Evolutionary conservation across 495 filamentous ascomycete species (phyloP).

Genomic region (Neurospora sp.): DNA sequence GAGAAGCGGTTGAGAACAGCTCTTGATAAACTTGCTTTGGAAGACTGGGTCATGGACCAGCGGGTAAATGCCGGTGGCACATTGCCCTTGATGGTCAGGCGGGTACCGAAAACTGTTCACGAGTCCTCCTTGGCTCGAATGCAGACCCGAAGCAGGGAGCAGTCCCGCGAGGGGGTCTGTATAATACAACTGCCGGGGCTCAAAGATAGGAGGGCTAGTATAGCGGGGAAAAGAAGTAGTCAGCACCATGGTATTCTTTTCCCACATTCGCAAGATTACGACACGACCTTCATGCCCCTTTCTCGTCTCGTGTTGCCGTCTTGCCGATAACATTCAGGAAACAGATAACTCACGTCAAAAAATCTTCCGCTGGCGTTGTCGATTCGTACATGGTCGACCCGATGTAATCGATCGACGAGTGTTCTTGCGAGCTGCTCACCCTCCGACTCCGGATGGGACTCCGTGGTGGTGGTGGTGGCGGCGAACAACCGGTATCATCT

Average conservation of each 20-base stretch:
- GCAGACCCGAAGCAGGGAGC: neutral
- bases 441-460: neutral
- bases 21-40: neutral
- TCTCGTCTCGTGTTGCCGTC: neutral
- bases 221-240: neutral
- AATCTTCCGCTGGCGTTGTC: neutral
- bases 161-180: neutral
- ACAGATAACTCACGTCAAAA: neutral
- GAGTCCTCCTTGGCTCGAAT: neutral
- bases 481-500: slow-evolving; percentile 1
- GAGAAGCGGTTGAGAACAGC: neutral
- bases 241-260: neutral
- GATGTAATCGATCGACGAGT: neutral
- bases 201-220: neutral
- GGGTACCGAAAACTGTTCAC: neutral
- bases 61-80: neutral
- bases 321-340: neutral
- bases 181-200: neutral
- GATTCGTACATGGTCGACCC: neutral
- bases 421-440: neutral
- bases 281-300: neutral
- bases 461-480: neutral
- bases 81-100: neutral
- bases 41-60: neutral
- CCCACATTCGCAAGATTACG: neutral